These are phyloP conservation scores for Fusarium robinianum DNA, from an alignment of 2,329 filamentous ascomycete species.

Conservation along the genomic window DNA sequence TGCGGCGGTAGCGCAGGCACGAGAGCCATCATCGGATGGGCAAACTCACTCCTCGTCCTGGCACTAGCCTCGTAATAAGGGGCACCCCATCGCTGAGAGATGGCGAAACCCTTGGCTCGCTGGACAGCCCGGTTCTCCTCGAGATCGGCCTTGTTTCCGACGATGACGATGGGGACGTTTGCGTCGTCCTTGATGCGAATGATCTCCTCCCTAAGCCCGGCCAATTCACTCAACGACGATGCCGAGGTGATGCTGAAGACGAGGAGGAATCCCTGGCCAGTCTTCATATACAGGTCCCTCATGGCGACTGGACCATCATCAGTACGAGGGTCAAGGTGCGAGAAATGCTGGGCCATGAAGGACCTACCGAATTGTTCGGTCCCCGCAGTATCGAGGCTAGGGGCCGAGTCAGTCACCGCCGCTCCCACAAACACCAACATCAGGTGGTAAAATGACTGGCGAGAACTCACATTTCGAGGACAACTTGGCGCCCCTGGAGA, in stretches of 20 bases:
- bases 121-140: conserved; percentile 83
- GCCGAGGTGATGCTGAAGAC: conserved; percentile 90
- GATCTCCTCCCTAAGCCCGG: conserved; percentile 83
- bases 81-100: conserved; percentile 86
- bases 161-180: conserved; percentile 83
- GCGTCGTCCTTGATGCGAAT: conserved; percentile 90
- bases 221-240: conserved; percentile 81
- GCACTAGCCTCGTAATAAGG: conserved; percentile 93
- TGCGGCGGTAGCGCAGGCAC: conserved; percentile 15
- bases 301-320: conserved; percentile 55
- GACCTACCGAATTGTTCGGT: conserved; percentile 88
- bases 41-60: conserved; percentile 66
- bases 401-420: conserved; percentile 28
- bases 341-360: conserved; percentile 24
- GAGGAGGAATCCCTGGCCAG: conserved; percentile 86
- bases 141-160: conserved; percentile 89
- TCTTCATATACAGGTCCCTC: conserved; percentile 90
- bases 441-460: conserved; percentile 3
- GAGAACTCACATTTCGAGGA: conserved; percentile 78
- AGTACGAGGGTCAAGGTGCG: conserved; percentile 24
- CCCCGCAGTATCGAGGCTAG: conserved; percentile 82
- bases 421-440: conserved; percentile 9
- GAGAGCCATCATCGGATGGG: conserved; percentile 8
- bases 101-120: conserved; percentile 76
- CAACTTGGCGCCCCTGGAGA: conserved; percentile 77